Conservation (phyloP, 495 filamentous ascomycete genomes). For the Thermochaetoides thermophila region DNA sequence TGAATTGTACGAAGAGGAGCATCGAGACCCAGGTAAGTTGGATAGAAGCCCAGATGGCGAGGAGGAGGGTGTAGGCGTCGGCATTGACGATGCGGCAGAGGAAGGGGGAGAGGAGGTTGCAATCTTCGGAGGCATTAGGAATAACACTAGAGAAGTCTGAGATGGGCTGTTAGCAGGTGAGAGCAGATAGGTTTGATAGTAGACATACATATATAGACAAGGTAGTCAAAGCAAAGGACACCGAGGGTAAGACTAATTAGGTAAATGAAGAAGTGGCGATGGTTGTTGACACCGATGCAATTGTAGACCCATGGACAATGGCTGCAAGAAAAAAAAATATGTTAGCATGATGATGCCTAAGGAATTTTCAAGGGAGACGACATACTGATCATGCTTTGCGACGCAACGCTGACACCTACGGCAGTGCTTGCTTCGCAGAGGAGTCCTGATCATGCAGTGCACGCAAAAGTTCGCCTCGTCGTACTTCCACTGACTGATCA, state of each 20-base stretch:
- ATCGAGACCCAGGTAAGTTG: slow-evolving; percentile 92
- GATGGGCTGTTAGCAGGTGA: background rate
- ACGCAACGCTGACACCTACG: slow-evolving; percentile 80
- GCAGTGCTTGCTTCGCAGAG: slow-evolving; percentile 90
- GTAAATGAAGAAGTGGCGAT: slow-evolving; percentile 89
- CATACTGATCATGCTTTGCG: slow-evolving; percentile 94
- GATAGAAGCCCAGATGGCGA: slow-evolving; percentile 60
- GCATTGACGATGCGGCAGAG: slow-evolving; percentile 61
- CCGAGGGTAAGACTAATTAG: slow-evolving; percentile 61
- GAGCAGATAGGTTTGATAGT: slow-evolving; percentile 7
- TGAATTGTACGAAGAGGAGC: slow-evolving; percentile 80
- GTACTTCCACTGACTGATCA: slow-evolving; percentile 72
- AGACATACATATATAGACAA: slow-evolving; percentile 27
- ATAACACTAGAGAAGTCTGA: slow-evolving; percentile 22
- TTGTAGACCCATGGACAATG: slow-evolving; percentile 98
- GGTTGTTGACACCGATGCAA: slow-evolving; percentile 87
- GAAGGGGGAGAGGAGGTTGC: slow-evolving; percentile 58
- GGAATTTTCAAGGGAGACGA: too few relatives aligned
- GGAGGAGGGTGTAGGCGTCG: slow-evolving; percentile 70
- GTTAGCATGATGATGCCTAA: too few relatives aligned
- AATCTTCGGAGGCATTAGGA: slow-evolving; percentile 30
- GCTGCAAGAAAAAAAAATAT: too few relatives aligned
- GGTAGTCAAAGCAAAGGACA: slow-evolving; percentile 45
- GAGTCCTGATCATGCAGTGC: slow-evolving; percentile 81
- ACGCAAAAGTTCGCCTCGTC: slow-evolving; percentile 92